Evolutionary conservation across 345 rosid species (phyloP).

Genomic region (Bruguiera gymnorhiza): DNA sequence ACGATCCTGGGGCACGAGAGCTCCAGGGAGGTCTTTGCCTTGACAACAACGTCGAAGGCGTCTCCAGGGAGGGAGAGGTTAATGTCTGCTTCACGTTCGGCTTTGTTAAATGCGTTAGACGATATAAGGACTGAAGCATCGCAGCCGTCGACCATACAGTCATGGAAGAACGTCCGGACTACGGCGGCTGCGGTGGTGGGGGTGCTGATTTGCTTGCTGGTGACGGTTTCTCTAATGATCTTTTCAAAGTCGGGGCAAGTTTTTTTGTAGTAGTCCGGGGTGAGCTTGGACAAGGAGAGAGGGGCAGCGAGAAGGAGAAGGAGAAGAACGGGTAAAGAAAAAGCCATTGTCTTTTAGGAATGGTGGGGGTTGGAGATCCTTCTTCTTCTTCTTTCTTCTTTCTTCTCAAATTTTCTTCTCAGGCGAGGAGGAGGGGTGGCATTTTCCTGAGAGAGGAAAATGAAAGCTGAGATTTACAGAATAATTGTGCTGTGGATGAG

Average conservation of each 20-base stretch:
- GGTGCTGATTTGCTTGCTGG: slow-evolving; percentile 47
- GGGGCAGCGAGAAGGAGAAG: slow-evolving; percentile 16
- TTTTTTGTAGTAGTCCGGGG: slow-evolving; percentile 46
- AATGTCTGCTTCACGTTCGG: slow-evolving; percentile 56
- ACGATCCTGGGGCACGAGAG: slow-evolving; percentile 60
- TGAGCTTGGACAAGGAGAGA: slow-evolving; percentile 25
- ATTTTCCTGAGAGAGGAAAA: neutral
- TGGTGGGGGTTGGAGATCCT: neutral
- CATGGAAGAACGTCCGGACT: slow-evolving; percentile 71
- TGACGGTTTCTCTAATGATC: slow-evolving; percentile 33
- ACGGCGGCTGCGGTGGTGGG: slow-evolving; percentile 73
- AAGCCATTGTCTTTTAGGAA: slow-evolving; percentile 15
- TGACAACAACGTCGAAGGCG: slow-evolving; percentile 55
- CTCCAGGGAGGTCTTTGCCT: slow-evolving; percentile 64
- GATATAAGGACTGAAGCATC: slow-evolving; percentile 62
- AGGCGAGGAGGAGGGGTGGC: too few species aligned
- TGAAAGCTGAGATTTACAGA: neutral
- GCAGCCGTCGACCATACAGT: slow-evolving; percentile 71
- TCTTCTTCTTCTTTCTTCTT: slow-evolving; percentile 16
- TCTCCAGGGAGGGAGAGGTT: slow-evolving; percentile 72
- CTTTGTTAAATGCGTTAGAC: slow-evolving; percentile 53
- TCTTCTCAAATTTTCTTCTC: slow-evolving; percentile 12
- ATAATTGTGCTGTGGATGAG: slow-evolving; percentile 16
- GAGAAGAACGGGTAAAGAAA: slow-evolving; percentile 8
- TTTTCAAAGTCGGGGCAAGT: slow-evolving; percentile 55